A percentile compares a stretch with the other conserved stretches of the same genome.
Evolutionary conservation across 495 filamentous ascomycete genomes (phyloP).

Genomic region (Cercophora newfieldiana): DNA sequence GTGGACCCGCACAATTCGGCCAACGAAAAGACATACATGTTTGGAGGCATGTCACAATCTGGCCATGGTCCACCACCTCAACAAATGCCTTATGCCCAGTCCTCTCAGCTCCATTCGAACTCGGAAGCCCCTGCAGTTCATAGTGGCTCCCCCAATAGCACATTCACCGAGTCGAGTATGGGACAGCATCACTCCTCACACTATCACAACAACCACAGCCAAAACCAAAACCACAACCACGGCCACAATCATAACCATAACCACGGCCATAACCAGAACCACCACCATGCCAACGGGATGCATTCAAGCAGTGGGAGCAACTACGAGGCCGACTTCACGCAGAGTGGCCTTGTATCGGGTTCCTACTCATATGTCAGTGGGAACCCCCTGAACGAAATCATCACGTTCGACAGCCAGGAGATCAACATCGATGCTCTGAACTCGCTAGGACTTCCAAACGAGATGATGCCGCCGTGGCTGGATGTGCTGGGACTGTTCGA

Average conservation of each 20-base stretch:
- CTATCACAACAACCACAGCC: constrained; percentile 11
- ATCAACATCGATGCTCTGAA: constrained; percentile 53
- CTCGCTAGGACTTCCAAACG: constrained; percentile 28
- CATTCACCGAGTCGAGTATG: constrained; percentile 25
- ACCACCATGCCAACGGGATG: background rate
- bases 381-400: constrained; percentile 48
- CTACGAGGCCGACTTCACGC: constrained; percentile 37
- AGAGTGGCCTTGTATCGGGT: constrained; percentile 41
- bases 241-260: background rate
- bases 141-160: constrained; percentile 37
- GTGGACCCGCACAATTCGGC: constrained; percentile 23
- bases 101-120: constrained; percentile 34
- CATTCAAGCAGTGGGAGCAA: constrained; percentile 20
- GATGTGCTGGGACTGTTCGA: constrained; percentile 33
- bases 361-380: constrained; percentile 44
- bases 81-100: constrained; percentile 24
- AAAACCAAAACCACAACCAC: constrained; percentile 12
- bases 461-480: constrained; percentile 37
- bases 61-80: constrained; percentile 21
- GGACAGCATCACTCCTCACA: constrained; percentile 19
- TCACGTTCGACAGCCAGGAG: constrained; percentile 71
- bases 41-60: constrained; percentile 20
- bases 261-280: constrained; percentile 4
- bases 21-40: constrained; percentile 32
- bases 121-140: constrained; percentile 35